These are phyloP conservation scores for Litchi chinensis DNA, from an alignment of 345 rosid genomes.

Conservation along the genomic window DNA sequence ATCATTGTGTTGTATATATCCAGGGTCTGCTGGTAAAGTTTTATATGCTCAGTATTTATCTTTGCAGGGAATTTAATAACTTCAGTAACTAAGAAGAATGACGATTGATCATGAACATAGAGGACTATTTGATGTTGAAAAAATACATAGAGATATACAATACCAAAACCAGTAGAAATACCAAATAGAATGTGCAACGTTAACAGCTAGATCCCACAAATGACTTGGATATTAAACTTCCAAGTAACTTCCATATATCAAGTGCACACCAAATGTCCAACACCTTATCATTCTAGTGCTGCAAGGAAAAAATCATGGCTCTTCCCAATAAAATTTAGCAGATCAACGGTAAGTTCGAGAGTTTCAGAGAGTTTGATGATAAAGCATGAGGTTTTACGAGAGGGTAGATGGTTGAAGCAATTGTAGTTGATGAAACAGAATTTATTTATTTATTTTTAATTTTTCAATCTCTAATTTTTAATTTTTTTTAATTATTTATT, in stretches of 20 bases:
- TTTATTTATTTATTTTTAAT: no score
- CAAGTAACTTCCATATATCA: background rate
- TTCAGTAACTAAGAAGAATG: background rate
- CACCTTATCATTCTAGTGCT: background rate
- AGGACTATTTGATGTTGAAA: background rate
- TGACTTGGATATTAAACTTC: background rate
- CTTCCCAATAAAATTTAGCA: background rate
- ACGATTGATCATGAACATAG: background rate
- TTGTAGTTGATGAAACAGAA: no score
- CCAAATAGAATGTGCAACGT: background rate
- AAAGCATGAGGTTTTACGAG: no score
- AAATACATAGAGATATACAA: background rate
- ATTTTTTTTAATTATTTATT: no score
- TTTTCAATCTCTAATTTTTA: no score
- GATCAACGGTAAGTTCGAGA: background rate
- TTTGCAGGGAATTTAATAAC: no score
- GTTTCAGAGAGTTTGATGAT: no score
- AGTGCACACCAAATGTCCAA: background rate
- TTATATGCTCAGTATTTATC: no score
- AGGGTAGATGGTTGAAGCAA: no score
- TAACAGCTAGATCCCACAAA: background rate
- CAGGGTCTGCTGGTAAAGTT: no score
- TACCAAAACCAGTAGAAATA: background rate
- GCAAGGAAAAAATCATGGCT: background rate
- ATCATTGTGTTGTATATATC: no score